Conservation (phyloP, 164 flowering plant species). For the Vitis rupestris region DNA sequence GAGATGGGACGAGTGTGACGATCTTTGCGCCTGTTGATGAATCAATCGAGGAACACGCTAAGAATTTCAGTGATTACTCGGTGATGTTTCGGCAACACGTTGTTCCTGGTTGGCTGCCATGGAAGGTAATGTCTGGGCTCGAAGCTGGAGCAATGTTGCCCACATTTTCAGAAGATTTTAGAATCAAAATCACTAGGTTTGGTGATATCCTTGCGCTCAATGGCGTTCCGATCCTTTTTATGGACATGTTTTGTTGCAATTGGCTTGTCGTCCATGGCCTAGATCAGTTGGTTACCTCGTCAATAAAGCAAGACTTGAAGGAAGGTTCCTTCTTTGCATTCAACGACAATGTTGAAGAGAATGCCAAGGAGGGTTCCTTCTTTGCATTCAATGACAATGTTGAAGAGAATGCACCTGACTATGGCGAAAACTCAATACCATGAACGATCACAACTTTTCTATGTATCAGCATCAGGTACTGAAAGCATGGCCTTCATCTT, state of each 20-base stretch:
- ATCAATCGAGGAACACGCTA: slow-evolving; percentile 2
- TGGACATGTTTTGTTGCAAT: slow-evolving; percentile 10
- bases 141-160: slow-evolving; percentile 10
- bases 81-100: slow-evolving; percentile 17
- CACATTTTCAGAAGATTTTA: slow-evolving; percentile 15
- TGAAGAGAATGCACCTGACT: slow-evolving; percentile 1
- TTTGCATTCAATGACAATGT: neutral
- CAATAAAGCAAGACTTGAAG: neutral
- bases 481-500: no score
- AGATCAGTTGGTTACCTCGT: neutral
- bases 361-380: neutral
- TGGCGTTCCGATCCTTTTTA: slow-evolving; percentile 15
- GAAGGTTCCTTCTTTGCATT: neutral
- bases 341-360: no score
- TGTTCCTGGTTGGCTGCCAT: slow-evolving; percentile 8
- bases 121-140: slow-evolving; percentile 15
- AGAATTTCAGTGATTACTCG: slow-evolving; percentile 13
- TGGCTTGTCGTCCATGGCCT: slow-evolving; percentile 23
- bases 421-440: neutral
- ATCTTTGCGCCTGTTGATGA: slow-evolving; percentile 29
- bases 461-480: neutral
- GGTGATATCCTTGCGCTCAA: slow-evolving; percentile 23
- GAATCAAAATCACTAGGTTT: slow-evolving; percentile 14
- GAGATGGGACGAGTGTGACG: slow-evolving; percentile 10
- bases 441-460: neutral